Conservation (phyloP, 768 basidiomycete genomes). For the Leccinum longicurvipes region DNA sequence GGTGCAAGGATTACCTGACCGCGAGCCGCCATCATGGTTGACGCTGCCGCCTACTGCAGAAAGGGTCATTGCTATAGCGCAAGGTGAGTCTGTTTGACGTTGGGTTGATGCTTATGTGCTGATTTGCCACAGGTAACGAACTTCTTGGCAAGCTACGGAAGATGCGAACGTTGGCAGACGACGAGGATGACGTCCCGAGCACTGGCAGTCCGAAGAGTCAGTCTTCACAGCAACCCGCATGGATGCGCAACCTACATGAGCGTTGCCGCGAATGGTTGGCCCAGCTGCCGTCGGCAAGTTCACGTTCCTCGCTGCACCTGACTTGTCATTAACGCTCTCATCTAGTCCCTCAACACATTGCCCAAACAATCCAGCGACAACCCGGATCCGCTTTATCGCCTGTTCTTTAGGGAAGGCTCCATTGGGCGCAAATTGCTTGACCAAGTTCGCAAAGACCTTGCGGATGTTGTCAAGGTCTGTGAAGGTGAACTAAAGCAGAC, state of each 20-base stretch:
- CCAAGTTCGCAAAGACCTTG: conserved; percentile 77
- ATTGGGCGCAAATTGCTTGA: conserved; percentile 78
- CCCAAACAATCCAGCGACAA: conserved; percentile 65
- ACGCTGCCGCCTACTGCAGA: conserved; percentile 92
- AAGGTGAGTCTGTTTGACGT: conserved; percentile 53
- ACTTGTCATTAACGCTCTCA: conserved; percentile 9
- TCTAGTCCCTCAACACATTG: conserved; percentile 61
- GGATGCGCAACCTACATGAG: conserved; percentile 87
- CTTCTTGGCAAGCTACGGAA: conserved; percentile 85
- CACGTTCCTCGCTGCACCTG: not conserved
- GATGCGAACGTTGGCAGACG: conserved; percentile 87
- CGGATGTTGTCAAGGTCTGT: conserved; percentile 80
- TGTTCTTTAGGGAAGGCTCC: conserved; percentile 84
- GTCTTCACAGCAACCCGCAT: conserved; percentile 78
- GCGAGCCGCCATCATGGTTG: conserved; percentile 93
- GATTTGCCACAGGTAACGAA: conserved; percentile 57
- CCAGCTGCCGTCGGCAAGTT: conserved; percentile 68
- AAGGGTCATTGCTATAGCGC: conserved; percentile 83
- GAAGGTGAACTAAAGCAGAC: conserved; percentile 90
- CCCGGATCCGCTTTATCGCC: conserved; percentile 81
- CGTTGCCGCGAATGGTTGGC: conserved; percentile 83
- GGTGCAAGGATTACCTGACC: conserved; percentile 86
- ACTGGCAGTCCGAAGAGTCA: conserved; percentile 59
- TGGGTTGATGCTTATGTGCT: not conserved
- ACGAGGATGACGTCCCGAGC: conserved; percentile 66